phyloP scores from a whole-genome alignment of 75 land plant genomes.

The Sequoiadendron giganteum region DNA sequence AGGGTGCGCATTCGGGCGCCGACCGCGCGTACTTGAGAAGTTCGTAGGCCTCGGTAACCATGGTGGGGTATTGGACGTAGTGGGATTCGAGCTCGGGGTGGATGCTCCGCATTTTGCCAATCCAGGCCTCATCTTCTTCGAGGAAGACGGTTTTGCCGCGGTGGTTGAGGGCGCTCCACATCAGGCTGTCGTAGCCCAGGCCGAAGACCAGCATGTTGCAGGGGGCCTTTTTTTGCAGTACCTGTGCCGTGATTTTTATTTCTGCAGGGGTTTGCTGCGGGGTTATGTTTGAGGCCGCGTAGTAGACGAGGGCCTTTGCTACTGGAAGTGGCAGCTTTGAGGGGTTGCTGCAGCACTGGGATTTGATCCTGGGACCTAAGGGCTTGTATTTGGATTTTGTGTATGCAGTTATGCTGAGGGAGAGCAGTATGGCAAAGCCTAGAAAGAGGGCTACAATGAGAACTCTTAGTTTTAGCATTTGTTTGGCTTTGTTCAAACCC shows the following conservation, averaged over 20 bases:
- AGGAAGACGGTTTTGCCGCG: slow-evolving; percentile 40
- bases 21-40: background rate
- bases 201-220: slow-evolving; percentile 46
- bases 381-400: background rate
- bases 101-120: background rate
- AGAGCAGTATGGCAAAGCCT: background rate
- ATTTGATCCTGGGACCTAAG: background rate
- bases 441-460: background rate
- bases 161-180: slow-evolving; percentile 30
- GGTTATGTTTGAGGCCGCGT: slow-evolving; percentile 21
- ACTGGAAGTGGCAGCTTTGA: background rate
- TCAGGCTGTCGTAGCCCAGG: slow-evolving; percentile 32
- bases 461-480: background rate
- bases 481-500: background rate
- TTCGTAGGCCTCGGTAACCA: slow-evolving; percentile 11
- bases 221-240: slow-evolving; percentile 14
- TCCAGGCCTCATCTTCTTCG: slow-evolving; percentile 29
- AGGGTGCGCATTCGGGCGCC: slow-evolving; percentile 12
- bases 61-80: slow-evolving; percentile 12
- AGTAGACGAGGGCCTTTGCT: slow-evolving; percentile 23
- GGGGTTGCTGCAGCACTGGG: background rate
- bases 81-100: slow-evolving; percentile 12
- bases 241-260: slow-evolving; percentile 24
- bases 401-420: background rate
- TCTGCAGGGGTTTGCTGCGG: slow-evolving; percentile 38